Conservation (phyloP, 2,329 filamentous ascomycete species). For the Tympanopsis confertula region DNA sequence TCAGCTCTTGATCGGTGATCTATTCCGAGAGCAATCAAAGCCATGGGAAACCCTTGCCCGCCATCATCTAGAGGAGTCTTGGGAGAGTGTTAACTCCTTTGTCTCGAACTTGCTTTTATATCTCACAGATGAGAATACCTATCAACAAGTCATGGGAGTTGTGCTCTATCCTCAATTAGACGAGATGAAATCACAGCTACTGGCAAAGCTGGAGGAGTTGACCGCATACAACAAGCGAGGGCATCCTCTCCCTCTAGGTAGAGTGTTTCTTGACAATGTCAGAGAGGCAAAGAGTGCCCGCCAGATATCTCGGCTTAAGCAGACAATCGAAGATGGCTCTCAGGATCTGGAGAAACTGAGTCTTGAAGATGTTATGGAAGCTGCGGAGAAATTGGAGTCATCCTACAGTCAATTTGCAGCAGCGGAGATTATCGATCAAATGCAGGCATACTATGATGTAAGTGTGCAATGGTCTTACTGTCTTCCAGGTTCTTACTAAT, state of each 20-base stretch:
- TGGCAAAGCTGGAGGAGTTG: not conserved
- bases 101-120: not conserved
- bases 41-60: not conserved
- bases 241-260: not conserved
- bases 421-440: not conserved
- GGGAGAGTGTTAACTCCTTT: not conserved
- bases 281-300: not conserved
- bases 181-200: not conserved
- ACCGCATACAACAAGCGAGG: not conserved
- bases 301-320: too few relatives aligned
- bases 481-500: not conserved
- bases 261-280: not conserved
- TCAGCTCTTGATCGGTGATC: not conserved
- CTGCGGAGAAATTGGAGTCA: not conserved
- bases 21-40: not conserved
- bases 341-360: too few relatives aligned
- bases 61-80: not conserved
- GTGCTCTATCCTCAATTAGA: not conserved
- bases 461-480: not conserved
- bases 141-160: not conserved
- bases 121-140: not conserved
- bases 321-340: too few relatives aligned
- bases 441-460: slow-evolving; percentile 1
- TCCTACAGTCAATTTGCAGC: not conserved
- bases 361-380: not conserved